Percentiles rank a stretch among this genome's conserved stretches.
These are phyloP conservation scores for Auricularia sp. DNA, from an alignment of 768 basidiomycete genomes.

Conservation along the genomic window DNA sequence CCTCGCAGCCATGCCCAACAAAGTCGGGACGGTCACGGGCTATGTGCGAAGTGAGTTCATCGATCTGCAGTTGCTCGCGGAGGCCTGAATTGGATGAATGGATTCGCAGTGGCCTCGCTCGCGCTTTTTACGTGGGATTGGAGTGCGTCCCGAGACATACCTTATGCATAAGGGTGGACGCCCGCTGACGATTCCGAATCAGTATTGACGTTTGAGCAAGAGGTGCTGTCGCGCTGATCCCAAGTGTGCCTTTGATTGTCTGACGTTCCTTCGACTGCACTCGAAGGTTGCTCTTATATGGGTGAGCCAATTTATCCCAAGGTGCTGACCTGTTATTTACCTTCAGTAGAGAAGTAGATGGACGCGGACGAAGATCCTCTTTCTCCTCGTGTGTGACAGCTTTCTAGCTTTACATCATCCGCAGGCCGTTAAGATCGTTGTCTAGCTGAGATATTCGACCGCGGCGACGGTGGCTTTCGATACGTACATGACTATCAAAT, in stretches of 20 bases:
- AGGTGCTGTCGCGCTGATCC: constrained; percentile 24
- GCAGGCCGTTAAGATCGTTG: not conserved
- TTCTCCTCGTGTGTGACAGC: constrained; percentile 35
- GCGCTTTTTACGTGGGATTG: not conserved
- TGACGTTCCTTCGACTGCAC: too few relatives aligned
- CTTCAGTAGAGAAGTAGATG: constrained; percentile 36
- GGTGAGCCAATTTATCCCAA: constrained; percentile 24
- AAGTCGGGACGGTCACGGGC: not conserved
- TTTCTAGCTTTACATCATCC: not conserved
- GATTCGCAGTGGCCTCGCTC: not conserved
- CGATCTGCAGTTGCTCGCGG: not conserved
- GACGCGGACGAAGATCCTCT: constrained; percentile 45
- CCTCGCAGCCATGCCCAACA: not conserved
- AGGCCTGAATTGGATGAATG: not conserved
- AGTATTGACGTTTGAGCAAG: constrained; percentile 44
- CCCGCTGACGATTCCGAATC: not conserved
- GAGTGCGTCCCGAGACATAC: not conserved
- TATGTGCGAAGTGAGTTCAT: not conserved
- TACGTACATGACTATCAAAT: not conserved
- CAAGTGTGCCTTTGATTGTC: constrained; percentile 5
- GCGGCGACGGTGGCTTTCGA: constrained; percentile 28
- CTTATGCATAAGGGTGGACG: not conserved
- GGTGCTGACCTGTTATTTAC: not conserved
- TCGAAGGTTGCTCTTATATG: constrained; percentile 43
- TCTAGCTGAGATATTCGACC: constrained; percentile 50